Conservation (phyloP, 495 filamentous ascomycete genomes). For the Hypoxylon crocopeplum region DNA sequence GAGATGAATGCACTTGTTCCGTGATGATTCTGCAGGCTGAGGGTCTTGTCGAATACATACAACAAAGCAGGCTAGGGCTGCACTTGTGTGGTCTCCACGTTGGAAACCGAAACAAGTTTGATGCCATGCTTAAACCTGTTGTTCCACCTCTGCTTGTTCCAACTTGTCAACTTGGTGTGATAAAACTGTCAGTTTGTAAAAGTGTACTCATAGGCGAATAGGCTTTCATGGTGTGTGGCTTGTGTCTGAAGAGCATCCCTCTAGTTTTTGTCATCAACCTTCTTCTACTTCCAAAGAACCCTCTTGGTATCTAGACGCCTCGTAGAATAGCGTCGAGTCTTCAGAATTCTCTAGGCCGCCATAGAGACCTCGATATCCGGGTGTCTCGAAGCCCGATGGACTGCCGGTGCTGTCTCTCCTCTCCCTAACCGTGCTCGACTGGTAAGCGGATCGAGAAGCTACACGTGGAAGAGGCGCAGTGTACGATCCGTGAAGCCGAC, state of each 20-base stretch:
- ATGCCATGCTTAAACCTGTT: slow-evolving; percentile 1
- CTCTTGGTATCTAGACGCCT: slow-evolving; percentile 29
- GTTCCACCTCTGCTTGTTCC: background rate
- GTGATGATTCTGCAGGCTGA: slow-evolving; percentile 1
- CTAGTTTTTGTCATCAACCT: slow-evolving; percentile 1
- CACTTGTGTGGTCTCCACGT: background rate
- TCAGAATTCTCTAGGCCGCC: slow-evolving; percentile 56
- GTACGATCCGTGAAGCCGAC: slow-evolving; percentile 52
- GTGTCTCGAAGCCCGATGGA: slow-evolving; percentile 44
- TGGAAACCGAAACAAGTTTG: slow-evolving; percentile 8
- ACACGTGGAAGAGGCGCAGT: slow-evolving; percentile 49
- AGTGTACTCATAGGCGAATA: slow-evolving; percentile 2
- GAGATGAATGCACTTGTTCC: slow-evolving; percentile 9
- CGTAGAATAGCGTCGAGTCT: slow-evolving; percentile 45
- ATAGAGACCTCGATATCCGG: slow-evolving; percentile 53
- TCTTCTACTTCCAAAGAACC: slow-evolving; percentile 1
- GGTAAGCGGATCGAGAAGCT: slow-evolving; percentile 16
- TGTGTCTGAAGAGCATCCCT: background rate
- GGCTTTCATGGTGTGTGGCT: slow-evolving; percentile 1
- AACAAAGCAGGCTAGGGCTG: slow-evolving; percentile 5
- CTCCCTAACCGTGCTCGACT: slow-evolving; percentile 22
- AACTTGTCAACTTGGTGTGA: background rate
- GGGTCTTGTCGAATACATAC: background rate
- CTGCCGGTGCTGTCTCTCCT: slow-evolving; percentile 27
- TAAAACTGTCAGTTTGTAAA: slow-evolving; percentile 1